Evolutionary conservation across 768 basidiomycete genomes (phyloP), one percentile per base, ranked within the genome.

Genomic region (Kwoniella sp.): DNA sequence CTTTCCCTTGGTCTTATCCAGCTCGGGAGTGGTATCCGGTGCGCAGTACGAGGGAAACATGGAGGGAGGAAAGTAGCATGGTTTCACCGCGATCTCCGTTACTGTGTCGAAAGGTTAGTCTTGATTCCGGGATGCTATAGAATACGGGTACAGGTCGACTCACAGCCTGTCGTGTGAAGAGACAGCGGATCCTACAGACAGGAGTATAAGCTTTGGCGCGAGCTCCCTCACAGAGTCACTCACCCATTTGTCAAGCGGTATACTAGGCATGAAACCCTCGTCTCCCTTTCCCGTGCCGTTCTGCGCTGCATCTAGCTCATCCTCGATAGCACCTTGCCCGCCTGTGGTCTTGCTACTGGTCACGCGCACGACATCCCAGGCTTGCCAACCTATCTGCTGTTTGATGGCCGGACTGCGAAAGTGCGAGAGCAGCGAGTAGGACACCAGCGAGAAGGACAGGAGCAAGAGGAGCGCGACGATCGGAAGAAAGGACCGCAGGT

Each of bases 321-420:
- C n/a, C n/a, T n/a, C n/a, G n/a, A n/a, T n/a, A n/a, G n/a, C n/a
- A n/a, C n/a, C n/a, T n/a, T n/a, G n/a, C n/a, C n/a, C n/a, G n/a
- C n/a, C n/a, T n/a, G n/a, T n/a, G n/a, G n/a, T n/a, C n/a, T n/a
- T n/a, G n/a, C n/a, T n/a, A n/a, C n/a, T n/a, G 60, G 32, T 38
- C 54, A 55, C 49, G 46, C 46, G 50, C 7, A 90, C 78, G 3
- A 80, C 65, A 37, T 87, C 89, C 88, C 88, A 93, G 6, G 85
- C 80, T 64, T 92, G 89, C 89, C 89, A 92, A 25, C 89, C 89
- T 17, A 95, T 77, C 38, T 81, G 79, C 64, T 89, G 87, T 12
- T 79, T 69, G 12, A 28, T 33, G 1, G 65, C 69, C 7, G 72
- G 70, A 10, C 61, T 64, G 14, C 48, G 32, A 41, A 87, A 87